Base-by-base conservation (phyloP, 2,329 filamentous ascomycete species). In the Fusarium sacchari region DNA sequence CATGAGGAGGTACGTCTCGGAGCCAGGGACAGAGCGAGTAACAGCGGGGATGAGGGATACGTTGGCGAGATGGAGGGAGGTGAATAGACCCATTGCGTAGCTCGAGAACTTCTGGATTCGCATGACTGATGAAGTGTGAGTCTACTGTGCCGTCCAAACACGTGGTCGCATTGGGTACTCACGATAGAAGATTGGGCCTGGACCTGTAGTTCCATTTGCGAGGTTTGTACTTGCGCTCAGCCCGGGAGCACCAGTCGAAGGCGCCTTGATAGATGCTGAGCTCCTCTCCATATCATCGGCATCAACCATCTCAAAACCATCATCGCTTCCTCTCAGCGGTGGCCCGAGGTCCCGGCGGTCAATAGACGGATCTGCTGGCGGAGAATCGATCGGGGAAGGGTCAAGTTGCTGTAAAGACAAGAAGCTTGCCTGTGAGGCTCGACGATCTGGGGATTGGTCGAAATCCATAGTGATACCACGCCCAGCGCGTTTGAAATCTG, bases 31-130 rank as follows among this genome's bases (percentile, higher is more conserved):
- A 50, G 93, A 94, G 64, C 87, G 89, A 44, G 93, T 94, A 56
- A 91, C 77, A 42, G 96, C 89, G 1, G 94, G 95, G 73, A 97
- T 92, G 47, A 97, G 81, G 13, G 94, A 94, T 39, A 94, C 96
- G 77, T 95, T 97, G 78, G 91, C 87, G 71, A 96, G 86, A 84
- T 97, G 95, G 64, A 96, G 87, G 36, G 90, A 86, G 39, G 92
- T 88, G 84, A 96, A 97, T 74, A 94, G 84, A 71, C 90, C 90
- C 79, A 94, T 95, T 73, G 93, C 90, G 84, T 97, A 97, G 75
- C 93, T 94, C 2, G 94, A 96, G 86, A 97, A 97, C 81, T 91
- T 92, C 82, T 98, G 96, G 40, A 96, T 87, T 53, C 93, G 90
- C 52, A 78, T 79, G 24, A 80, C 78, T 79, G 43, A 20, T n/a